Evolutionary conservation across 495 filamentous ascomycete genomes (phyloP).

Genomic region (Echria macrotheca): DNA sequence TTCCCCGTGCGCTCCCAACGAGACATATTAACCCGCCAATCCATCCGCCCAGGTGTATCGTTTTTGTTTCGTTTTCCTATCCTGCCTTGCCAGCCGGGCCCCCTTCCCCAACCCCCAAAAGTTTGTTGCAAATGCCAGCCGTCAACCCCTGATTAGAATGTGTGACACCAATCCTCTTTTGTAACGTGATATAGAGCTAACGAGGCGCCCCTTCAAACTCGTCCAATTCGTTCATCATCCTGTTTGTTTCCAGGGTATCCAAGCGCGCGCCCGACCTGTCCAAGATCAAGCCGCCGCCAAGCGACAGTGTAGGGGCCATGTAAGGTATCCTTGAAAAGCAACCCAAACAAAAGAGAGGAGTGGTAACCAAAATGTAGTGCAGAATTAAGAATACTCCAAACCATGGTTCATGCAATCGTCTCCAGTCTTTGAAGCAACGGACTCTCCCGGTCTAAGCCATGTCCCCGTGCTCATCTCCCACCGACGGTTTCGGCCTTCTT

Average conservation of each 20-base stretch:
- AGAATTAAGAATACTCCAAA: conserved; percentile 3
- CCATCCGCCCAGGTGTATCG: conserved; percentile 1
- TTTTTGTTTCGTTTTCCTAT: conserved; percentile 5
- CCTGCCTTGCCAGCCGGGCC: background rate
- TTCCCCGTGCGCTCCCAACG: no score
- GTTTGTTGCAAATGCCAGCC: background rate
- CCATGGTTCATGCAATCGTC: conserved; percentile 11
- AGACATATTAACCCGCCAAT: no score
- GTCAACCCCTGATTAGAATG: background rate
- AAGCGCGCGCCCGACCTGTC: no score
- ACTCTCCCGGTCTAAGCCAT: background rate
- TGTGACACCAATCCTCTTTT: no score
- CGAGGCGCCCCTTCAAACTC: no score
- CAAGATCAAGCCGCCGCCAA: no score
- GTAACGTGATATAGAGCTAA: no score
- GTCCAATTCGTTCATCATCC: no score
- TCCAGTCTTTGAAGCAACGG: background rate
- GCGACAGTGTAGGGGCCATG: no score
- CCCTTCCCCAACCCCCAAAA: background rate
- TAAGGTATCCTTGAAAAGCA: background rate
- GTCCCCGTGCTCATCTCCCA: conserved; percentile 14
- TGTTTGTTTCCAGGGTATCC: no score
- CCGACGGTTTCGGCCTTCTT: conserved; percentile 17
- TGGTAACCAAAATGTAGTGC: no score
- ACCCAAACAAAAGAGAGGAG: background rate